phyloP scores from a whole-genome alignment of 345 rosid genomes.

The Rhodamnia argentea region DNA sequence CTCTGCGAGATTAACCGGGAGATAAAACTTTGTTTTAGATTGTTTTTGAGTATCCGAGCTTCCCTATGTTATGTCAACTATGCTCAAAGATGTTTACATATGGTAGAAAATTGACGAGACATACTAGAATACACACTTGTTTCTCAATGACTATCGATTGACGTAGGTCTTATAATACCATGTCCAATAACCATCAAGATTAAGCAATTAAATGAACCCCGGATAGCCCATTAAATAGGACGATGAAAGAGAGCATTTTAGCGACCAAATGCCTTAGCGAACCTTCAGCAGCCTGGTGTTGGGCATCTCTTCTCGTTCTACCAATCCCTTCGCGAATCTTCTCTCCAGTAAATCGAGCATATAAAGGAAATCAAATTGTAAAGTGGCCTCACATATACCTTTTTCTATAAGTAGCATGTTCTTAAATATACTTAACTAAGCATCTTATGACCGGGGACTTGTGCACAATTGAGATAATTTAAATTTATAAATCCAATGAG shows the following conservation, averaged over 20 bases:
- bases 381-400: too few relatives aligned
- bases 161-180: too few relatives aligned
- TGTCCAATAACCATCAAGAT: background rate
- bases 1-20: too few relatives aligned
- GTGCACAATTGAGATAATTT: too few relatives aligned
- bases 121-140: background rate
- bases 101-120: background rate
- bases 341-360: conserved; percentile 88
- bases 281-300: conserved; percentile 64
- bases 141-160: background rate
- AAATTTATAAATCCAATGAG: too few relatives aligned
- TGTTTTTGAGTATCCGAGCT: too few relatives aligned
- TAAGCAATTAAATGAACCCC: background rate
- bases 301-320: conserved; percentile 82
- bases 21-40: too few relatives aligned
- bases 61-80: background rate
- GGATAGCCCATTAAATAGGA: background rate
- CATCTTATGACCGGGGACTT: too few relatives aligned
- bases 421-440: too few relatives aligned
- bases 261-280: conserved; percentile 68
- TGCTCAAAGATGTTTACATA: background rate
- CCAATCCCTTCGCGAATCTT: conserved; percentile 79
- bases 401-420: too few relatives aligned
- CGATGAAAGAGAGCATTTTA: conserved; percentile 16
- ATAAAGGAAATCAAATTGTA: too few relatives aligned